These are phyloP conservation scores for Penicillium sp. DNA, from an alignment of 2,329 filamentous ascomycete genomes.

Conservation along the genomic window DNA sequence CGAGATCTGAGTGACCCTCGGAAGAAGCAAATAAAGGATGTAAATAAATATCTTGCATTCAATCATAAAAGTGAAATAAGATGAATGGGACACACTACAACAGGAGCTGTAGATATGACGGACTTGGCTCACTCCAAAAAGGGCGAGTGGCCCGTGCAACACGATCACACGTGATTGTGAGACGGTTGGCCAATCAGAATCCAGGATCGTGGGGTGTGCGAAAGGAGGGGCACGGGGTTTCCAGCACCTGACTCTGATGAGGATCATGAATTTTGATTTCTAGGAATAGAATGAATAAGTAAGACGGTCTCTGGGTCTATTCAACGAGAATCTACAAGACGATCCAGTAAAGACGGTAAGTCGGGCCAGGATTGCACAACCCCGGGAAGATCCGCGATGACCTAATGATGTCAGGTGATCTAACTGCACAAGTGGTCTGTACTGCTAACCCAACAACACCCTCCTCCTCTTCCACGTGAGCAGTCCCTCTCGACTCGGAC, in stretches of 20 bases:
- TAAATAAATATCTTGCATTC: too few species aligned
- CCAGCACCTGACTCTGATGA: slow-evolving; percentile 35
- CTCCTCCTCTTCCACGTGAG: slow-evolving; percentile 41
- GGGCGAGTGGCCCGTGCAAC: slow-evolving; percentile 14
- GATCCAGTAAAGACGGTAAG: background rate
- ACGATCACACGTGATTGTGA: slow-evolving; percentile 28
- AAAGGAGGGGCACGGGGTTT: slow-evolving; percentile 38
- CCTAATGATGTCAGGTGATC: slow-evolving; percentile 32
- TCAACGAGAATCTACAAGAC: background rate
- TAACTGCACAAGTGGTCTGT: slow-evolving; percentile 26
- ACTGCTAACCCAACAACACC: slow-evolving; percentile 16
- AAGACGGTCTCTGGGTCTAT: background rate
- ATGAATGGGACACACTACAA: too few species aligned
- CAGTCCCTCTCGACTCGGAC: slow-evolving; percentile 35
- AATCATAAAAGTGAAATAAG: too few species aligned
- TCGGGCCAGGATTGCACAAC: background rate
- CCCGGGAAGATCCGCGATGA: slow-evolving; percentile 3
- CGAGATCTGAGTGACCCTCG: too few species aligned
- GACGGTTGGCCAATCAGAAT: slow-evolving; percentile 29
- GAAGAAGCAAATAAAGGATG: too few species aligned
- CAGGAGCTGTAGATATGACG: background rate
- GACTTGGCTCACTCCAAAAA: background rate
- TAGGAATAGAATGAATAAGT: background rate
- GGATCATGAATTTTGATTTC: background rate
- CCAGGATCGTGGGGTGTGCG: slow-evolving; percentile 9